A percentile compares a stretch with the other conserved stretches of the same genome.
These are phyloP conservation scores for Paraphoma sp. DNA, from an alignment of 2,329 filamentous ascomycete genomes.

Conservation along the genomic window DNA sequence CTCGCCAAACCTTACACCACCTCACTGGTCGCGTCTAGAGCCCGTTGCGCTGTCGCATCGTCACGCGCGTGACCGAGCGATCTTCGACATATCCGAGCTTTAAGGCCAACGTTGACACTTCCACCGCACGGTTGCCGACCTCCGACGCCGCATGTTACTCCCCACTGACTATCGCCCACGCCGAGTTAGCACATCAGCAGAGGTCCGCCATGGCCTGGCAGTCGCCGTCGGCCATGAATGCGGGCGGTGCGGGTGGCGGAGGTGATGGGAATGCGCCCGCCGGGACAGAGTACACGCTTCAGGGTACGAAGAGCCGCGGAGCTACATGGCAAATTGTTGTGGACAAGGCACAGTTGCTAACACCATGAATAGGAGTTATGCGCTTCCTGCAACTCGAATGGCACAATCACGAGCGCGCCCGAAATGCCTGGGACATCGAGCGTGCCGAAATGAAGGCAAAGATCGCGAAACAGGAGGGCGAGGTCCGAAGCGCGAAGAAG, in stretches of 20 bases:
- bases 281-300: constrained; percentile 75
- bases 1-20: constrained; percentile 16
- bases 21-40: not conserved
- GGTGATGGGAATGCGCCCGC: constrained; percentile 58
- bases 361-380: constrained; percentile 77
- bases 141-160: constrained; percentile 38
- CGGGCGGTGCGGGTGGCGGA: constrained; percentile 59
- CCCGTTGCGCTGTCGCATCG: not conserved
- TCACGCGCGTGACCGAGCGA: constrained; percentile 13
- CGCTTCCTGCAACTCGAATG: constrained; percentile 99
- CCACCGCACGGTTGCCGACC: constrained; percentile 28
- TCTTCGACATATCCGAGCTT: constrained; percentile 26
- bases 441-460: constrained; percentile 98
- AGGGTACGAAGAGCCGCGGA: constrained; percentile 58
- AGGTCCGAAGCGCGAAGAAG: constrained; percentile 83
- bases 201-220: constrained; percentile 70
- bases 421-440: constrained; percentile 99
- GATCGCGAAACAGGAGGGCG: constrained; percentile 92
- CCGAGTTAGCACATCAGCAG: constrained; percentile 24
- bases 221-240: constrained; percentile 68
- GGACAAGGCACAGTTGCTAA: constrained; percentile 22
- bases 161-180: constrained; percentile 29
- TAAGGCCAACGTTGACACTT: constrained; percentile 28
- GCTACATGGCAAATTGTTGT: constrained; percentile 9
- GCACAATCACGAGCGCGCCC: constrained; percentile 96